Evolutionary conservation across 2,329 filamentous ascomycete species (phyloP).

Genomic region (Amesomyces nigricolor): DNA sequence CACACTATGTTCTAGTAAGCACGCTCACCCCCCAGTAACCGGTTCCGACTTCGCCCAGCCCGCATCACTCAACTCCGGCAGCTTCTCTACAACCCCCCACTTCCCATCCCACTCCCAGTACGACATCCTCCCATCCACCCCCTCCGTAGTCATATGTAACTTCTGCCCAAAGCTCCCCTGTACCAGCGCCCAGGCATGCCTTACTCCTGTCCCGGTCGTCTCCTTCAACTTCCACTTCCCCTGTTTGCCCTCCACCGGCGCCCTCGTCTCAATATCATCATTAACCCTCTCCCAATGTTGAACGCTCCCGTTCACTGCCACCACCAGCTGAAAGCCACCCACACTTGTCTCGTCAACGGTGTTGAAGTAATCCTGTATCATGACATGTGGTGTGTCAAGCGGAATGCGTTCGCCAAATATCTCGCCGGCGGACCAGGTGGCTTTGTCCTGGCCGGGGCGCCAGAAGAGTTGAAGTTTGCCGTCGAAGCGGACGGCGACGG

Average conservation of each 20-base stretch:
- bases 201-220: slow-evolving; percentile 6
- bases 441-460: slow-evolving; percentile 4
- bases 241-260: background rate
- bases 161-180: slow-evolving; percentile 18
- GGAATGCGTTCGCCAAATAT: slow-evolving; percentile 16
- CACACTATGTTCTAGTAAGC: no score
- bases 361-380: slow-evolving; percentile 22
- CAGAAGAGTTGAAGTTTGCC: slow-evolving; percentile 22
- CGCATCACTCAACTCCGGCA: slow-evolving; percentile 3
- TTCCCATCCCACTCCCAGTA: slow-evolving; percentile 21
- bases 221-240: slow-evolving; percentile 18
- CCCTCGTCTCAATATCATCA: background rate
- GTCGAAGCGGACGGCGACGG: slow-evolving; percentile 17
- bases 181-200: slow-evolving; percentile 19
- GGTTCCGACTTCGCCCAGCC: slow-evolving; percentile 1
- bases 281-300: slow-evolving; percentile 21
- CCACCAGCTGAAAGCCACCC: slow-evolving; percentile 18
- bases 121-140: slow-evolving; percentile 9
- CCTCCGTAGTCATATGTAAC: slow-evolving; percentile 24
- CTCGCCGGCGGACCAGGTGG: slow-evolving; percentile 14
- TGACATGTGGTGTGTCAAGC: slow-evolving; percentile 15
- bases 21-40: slow-evolving; percentile 10
- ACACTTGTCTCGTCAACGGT: slow-evolving; percentile 15
- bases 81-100: slow-evolving; percentile 12
- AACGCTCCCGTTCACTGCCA: slow-evolving; percentile 17